These are phyloP conservation scores for Pseudogymnoascus sp. DNA, from an alignment of 2,329 filamentous ascomycete genomes.

Conservation along the genomic window DNA sequence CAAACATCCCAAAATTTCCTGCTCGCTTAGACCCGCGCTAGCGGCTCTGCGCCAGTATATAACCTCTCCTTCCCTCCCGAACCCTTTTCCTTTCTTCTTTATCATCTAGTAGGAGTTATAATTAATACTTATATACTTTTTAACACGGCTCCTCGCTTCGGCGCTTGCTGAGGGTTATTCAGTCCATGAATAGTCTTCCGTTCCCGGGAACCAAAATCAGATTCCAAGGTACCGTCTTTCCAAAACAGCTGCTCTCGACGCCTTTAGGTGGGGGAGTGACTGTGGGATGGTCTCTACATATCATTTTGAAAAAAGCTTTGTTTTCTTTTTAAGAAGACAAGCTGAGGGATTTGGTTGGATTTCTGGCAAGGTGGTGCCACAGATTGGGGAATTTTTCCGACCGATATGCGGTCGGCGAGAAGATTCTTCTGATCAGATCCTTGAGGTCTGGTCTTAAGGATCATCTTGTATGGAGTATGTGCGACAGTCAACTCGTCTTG, in stretches of 20 bases:
- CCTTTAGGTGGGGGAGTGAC: conserved; percentile 23
- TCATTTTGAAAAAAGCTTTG: conserved; percentile 5
- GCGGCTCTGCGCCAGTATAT: neutral
- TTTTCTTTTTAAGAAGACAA: neutral
- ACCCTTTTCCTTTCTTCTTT: conserved; percentile 19
- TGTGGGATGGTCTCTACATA: conserved; percentile 37
- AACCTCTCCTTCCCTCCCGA: conserved; percentile 11
- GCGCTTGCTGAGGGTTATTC: conserved; percentile 34
- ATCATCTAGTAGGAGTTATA: conserved; percentile 26
- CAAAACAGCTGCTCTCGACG: conserved; percentile 33
- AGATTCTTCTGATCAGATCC: conserved; percentile 4
- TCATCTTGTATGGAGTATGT: neutral
- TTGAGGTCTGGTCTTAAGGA: neutral
- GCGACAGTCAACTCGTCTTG: neutral
- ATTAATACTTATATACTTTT: conserved; percentile 31
- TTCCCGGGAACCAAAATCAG: conserved; percentile 35
- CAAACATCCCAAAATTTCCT: conserved; percentile 1
- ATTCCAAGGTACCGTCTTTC: conserved; percentile 31
- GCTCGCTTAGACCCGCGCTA: conserved; percentile 7
- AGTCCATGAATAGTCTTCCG: conserved; percentile 31
- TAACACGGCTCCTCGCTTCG: conserved; percentile 30
- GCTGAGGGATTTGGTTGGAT: conserved; percentile 3
- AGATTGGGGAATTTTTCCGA: neutral
- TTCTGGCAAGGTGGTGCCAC: neutral
- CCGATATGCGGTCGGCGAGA: neutral